These are phyloP conservation scores for Chlorencoelia australis DNA, from an alignment of 2,329 filamentous ascomycete species.

Conservation along the genomic window DNA sequence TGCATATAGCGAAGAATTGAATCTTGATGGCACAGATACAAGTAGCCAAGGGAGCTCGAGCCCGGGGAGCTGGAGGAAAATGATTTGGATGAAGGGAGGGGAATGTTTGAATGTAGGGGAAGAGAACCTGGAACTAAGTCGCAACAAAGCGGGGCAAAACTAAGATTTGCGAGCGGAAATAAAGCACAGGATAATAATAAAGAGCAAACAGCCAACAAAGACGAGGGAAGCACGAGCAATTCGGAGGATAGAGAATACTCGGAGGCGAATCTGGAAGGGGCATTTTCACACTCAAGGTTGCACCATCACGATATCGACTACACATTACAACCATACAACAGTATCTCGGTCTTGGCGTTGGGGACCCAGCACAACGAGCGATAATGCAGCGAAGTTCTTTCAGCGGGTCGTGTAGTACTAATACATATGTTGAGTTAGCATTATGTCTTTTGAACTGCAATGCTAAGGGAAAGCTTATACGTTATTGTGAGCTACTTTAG, in stretches of 20 bases:
- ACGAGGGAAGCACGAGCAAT: slow-evolving; percentile 1
- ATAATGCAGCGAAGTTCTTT: slow-evolving; percentile 17
- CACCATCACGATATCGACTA: slow-evolving; percentile 11
- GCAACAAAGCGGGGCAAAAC: slow-evolving; percentile 12
- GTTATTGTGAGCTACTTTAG: too few relatives aligned
- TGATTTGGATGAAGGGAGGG: slow-evolving; percentile 8
- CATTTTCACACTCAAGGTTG: slow-evolving; percentile 9
- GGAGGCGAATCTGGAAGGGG: slow-evolving; percentile 11
- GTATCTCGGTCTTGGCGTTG: slow-evolving; percentile 12
- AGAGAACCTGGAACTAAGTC: slow-evolving; percentile 11
- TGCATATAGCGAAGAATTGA: slow-evolving; percentile 15
- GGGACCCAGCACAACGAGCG: slow-evolving; percentile 12
- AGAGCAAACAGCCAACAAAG: slow-evolving; percentile 8
- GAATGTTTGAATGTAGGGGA: slow-evolving; percentile 8
- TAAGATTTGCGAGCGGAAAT: slow-evolving; percentile 10
- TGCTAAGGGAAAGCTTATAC: too few relatives aligned
- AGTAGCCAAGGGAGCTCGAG: slow-evolving; percentile 13
- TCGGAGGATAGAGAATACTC: slow-evolving; percentile 10
- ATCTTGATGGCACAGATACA: slow-evolving; percentile 14
- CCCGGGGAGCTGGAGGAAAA: slow-evolving; percentile 6
- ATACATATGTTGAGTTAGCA: background rate
- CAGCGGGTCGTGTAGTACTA: slow-evolving; percentile 10
- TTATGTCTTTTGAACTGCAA: too few relatives aligned
- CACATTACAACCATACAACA: slow-evolving; percentile 9
- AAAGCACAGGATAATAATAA: slow-evolving; percentile 10